Evolutionary conservation across 1,284 basidiomycete species (phyloP).

Genomic region (Xanthoconium separans): DNA sequence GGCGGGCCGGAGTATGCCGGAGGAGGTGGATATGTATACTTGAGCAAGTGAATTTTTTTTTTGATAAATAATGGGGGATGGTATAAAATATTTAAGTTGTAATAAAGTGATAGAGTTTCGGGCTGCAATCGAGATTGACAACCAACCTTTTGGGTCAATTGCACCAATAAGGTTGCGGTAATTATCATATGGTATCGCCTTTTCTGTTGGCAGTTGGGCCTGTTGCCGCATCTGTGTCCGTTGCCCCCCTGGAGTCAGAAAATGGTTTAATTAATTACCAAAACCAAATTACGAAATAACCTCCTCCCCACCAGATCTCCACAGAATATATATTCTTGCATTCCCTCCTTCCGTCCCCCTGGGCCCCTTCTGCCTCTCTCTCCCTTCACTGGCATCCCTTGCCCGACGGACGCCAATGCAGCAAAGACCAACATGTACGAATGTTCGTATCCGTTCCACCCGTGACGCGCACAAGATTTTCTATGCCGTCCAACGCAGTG

Average conservation of each 20-base stretch:
- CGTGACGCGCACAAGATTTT: slow-evolving; percentile 81
- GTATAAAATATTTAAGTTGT: slow-evolving; percentile 32
- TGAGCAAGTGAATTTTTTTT: neutral
- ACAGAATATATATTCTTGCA: slow-evolving; percentile 30
- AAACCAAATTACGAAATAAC: slow-evolving; percentile 31
- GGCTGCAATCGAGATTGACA: slow-evolving; percentile 36
- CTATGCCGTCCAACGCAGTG: slow-evolving; percentile 61
- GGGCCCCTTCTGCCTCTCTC: neutral
- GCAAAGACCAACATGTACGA: slow-evolving; percentile 65
- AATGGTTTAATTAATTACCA: slow-evolving; percentile 43
- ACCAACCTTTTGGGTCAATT: slow-evolving; percentile 39
- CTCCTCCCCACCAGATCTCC: slow-evolving; percentile 32
- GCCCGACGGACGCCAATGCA: slow-evolving; percentile 41
- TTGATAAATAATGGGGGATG: neutral
- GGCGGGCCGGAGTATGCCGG: slow-evolving; percentile 20
- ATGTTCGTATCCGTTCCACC: slow-evolving; percentile 71
- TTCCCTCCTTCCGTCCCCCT: slow-evolving; percentile 10
- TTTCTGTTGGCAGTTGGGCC: slow-evolving; percentile 25
- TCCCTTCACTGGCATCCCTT: slow-evolving; percentile 1
- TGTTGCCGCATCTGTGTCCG: slow-evolving; percentile 13
- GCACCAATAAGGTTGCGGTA: slow-evolving; percentile 39
- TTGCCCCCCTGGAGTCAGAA: slow-evolving; percentile 23
- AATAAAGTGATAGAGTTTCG: slow-evolving; percentile 43
- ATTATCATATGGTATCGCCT: slow-evolving; percentile 27
- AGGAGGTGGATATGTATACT: neutral